Evolutionary conservation across 768 basidiomycete species (phyloP).

Genomic region (Leccinellum rugosiceps): DNA sequence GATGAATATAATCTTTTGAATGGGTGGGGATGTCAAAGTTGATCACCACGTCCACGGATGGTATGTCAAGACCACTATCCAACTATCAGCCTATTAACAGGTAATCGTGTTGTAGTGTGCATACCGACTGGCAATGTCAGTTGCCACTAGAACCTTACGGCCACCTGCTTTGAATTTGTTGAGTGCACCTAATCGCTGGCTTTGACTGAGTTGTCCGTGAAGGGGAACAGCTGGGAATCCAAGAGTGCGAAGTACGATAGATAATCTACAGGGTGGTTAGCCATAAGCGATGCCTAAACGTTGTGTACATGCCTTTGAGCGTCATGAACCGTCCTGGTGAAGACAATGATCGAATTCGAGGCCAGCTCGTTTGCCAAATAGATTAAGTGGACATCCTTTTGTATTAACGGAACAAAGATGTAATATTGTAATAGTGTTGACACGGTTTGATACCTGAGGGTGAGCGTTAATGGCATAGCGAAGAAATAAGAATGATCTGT

Average conservation of each 20-base stretch:
- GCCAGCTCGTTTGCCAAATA: slow-evolving; percentile 87
- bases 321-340: slow-evolving; percentile 94
- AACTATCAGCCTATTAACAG: slow-evolving; percentile 3
- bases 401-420: slow-evolving; percentile 85
- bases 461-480: background rate
- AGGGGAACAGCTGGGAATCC: slow-evolving; percentile 95
- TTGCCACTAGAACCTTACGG: slow-evolving; percentile 89
- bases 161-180: slow-evolving; percentile 95
- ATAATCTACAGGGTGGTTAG: slow-evolving; percentile 47
- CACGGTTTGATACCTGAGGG: slow-evolving; percentile 87
- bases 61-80: slow-evolving; percentile 87
- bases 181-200: slow-evolving; percentile 87
- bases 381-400: slow-evolving; percentile 90
- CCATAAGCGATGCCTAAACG: background rate
- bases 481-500: slow-evolving; percentile 22
- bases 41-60: slow-evolving; percentile 92
- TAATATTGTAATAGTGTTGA: slow-evolving; percentile 95
- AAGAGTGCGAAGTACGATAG: slow-evolving; percentile 84
- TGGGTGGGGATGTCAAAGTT: slow-evolving; percentile 98
- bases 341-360: slow-evolving; percentile 92
- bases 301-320: slow-evolving; percentile 60
- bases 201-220: slow-evolving; percentile 93
- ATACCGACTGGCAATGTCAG: slow-evolving; percentile 91
- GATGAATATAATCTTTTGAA: slow-evolving; percentile 98
- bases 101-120: slow-evolving; percentile 22